A percentile compares a stretch with the other conserved stretches of the same genome.
Conservation (phyloP, 495 filamentous ascomycete species). For the Jackrogersella multiformis region DNA sequence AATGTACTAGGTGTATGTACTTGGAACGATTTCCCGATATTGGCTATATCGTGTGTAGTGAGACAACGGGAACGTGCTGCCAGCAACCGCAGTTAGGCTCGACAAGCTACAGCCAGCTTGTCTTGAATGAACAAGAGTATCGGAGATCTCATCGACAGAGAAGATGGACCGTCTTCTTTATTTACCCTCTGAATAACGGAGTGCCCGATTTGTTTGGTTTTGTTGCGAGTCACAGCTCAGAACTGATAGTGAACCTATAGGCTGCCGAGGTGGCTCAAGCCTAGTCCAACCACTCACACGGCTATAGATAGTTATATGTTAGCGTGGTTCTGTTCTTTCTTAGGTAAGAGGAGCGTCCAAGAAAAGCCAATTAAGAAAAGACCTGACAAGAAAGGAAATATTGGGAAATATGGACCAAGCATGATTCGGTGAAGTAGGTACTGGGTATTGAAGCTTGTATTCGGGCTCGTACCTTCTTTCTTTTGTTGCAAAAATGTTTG, state of each 20-base stretch:
- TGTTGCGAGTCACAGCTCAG: conserved; percentile 1
- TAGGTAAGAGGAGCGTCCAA: not conserved
- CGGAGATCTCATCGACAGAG: not conserved
- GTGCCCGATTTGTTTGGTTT: conserved; percentile 4
- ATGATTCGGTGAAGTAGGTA: not conserved
- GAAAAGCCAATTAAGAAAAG: conserved; percentile 19
- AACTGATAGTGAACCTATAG: not conserved
- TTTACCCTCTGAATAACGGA: not conserved
- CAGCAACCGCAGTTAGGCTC: conserved; percentile 20
- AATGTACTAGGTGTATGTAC: too few relatives aligned
- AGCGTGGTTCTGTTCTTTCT: conserved; percentile 17
- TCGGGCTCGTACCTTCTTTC: conserved; percentile 35
- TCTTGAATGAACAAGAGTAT: not conserved
- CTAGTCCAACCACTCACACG: conserved; percentile 29
- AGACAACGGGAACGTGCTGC: conserved; percentile 15
- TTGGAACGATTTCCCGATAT: conserved; percentile 6
- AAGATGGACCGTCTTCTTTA: not conserved
- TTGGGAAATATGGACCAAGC: conserved; percentile 16
- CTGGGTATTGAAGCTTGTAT: conserved; percentile 1
- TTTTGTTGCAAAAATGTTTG: conserved; percentile 7
- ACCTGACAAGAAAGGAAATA: conserved; percentile 3
- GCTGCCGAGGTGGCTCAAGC: not conserved
- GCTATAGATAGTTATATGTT: conserved; percentile 33
- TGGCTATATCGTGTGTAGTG: conserved; percentile 23
- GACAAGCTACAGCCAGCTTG: conserved; percentile 17